Base-by-base conservation (phyloP, 2,329 filamentous ascomycete species). In the Sporothrix inflata region DNA sequence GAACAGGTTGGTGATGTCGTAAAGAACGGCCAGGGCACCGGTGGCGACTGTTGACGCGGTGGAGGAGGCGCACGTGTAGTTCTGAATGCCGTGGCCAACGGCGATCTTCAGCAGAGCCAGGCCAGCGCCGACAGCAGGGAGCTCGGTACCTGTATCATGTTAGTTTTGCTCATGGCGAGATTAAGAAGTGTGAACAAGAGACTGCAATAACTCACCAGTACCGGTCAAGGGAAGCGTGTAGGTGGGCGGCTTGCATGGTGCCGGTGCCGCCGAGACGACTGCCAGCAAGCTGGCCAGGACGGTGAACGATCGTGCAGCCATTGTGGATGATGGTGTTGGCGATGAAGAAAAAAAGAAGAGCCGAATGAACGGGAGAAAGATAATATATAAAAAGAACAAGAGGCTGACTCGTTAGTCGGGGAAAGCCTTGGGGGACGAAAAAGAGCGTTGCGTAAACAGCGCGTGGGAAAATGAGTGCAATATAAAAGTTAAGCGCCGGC, bases 11-110 rank as follows among this genome's bases (percentile, higher is more conserved):
- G 84, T 85, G 75, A 85, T 81, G 76, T 90, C 88, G 84, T 88
- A 89, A 73, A 90, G 85, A 70, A 86, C 85, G 74, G 89, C 89
- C 30, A 89, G 82, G 63, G 89, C 89, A 61, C 89, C 88, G 24
- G 81, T 79, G 6, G 76, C 76, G 40, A 84, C 81, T 0, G 76
- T 75, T 2, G 78, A 79, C 11, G 80, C 79, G 19, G 77, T 73
- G n/a, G 75, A 74, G 14, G 77, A 71, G 40, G 76, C 78, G 80
- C 90, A 92, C 49, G 87, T 90, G 83, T 92, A 92, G 85, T 92
- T 92, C 77, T 92, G 90, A 76, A 90, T 86, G 72, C 90, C 90
- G 76, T 90, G 86, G 75, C 89, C 90, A 55, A 92, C 81, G 71
- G 84, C 85, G 74, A 92, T 86, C 81, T 85, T 81, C 78, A 87